Conservation (phyloP, 352 stramenopile species). For the Paralagenidium karlingii region DNA sequence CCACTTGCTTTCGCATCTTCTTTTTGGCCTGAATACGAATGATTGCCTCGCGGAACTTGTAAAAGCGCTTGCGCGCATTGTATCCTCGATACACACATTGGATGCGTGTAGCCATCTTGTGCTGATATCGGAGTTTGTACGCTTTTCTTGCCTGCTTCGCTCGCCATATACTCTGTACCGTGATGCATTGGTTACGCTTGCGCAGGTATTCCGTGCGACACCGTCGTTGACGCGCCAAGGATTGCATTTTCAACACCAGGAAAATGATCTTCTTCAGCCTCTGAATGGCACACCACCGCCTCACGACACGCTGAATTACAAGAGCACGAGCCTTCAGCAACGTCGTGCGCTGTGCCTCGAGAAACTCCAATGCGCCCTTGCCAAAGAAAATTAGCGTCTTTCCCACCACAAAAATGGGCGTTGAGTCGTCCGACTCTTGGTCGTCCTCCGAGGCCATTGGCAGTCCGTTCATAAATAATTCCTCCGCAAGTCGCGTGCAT, state of each 20-base stretch:
- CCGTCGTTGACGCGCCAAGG: constrained; percentile 32
- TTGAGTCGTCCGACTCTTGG: constrained; percentile 17
- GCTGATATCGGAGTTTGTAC: too few species aligned
- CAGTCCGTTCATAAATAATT: constrained; percentile 37
- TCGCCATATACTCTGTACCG: constrained; percentile 66
- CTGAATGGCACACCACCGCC: constrained; percentile 33
- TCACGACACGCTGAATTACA: constrained; percentile 39
- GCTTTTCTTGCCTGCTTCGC: constrained; percentile 5
- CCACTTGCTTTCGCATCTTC: constrained; percentile 71
- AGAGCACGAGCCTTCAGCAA: constrained; percentile 61
- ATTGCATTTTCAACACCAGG: constrained; percentile 47
- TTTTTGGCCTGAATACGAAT: constrained; percentile 50
- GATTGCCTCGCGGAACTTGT: constrained; percentile 44
- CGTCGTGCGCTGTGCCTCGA: constrained; percentile 66
- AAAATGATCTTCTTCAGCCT: constrained; percentile 31
- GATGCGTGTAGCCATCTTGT: constrained; percentile 42
- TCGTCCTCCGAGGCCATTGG: constrained; percentile 23
- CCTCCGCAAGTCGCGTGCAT: neutral
- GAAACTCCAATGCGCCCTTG: constrained; percentile 84
- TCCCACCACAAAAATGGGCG: constrained; percentile 52
- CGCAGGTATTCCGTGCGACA: constrained; percentile 26
- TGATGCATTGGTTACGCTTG: constrained; percentile 22
- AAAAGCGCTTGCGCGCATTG: constrained; percentile 29
- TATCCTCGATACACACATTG: constrained; percentile 42
- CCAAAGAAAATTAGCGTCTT: constrained; percentile 91